A percentile compares a stretch with the other conserved stretches of the same genome.
Conservation (phyloP, 1,284 basidiomycete genomes). For the Sutorius eximius region DNA sequence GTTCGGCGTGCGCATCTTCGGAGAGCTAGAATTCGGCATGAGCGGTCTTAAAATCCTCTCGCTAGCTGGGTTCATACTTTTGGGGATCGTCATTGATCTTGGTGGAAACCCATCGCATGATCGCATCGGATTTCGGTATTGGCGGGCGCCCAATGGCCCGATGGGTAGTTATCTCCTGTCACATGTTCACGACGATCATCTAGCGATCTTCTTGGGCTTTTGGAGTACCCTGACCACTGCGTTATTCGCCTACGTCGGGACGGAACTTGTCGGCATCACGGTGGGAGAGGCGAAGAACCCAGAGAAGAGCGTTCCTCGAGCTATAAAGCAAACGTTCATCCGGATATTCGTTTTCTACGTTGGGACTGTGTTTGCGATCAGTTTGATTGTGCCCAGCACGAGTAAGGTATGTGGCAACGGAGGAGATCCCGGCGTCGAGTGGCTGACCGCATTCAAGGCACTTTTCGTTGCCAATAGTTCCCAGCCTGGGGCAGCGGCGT, state of each 20-base stretch:
- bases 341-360: slow-evolving; percentile 68
- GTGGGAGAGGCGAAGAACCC: slow-evolving; percentile 53
- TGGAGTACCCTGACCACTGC: slow-evolving; percentile 55
- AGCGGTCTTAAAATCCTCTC: slow-evolving; percentile 57
- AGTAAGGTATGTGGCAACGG: slow-evolving; percentile 30
- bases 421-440: neutral
- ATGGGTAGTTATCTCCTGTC: slow-evolving; percentile 47
- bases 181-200: slow-evolving; percentile 46
- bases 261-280: slow-evolving; percentile 50
- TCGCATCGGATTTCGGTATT: slow-evolving; percentile 66
- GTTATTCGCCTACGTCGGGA: slow-evolving; percentile 49
- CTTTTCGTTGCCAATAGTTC: slow-evolving; percentile 61
- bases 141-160: slow-evolving; percentile 48
- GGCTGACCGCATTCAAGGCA: slow-evolving; percentile 22
- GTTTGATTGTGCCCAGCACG: slow-evolving; percentile 57
- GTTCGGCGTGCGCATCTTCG: slow-evolving; percentile 51
- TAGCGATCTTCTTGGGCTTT: slow-evolving; percentile 60
- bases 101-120: slow-evolving; percentile 66
- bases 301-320: slow-evolving; percentile 46
- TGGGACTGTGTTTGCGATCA: slow-evolving; percentile 66
- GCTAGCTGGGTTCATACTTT: slow-evolving; percentile 59
- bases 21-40: slow-evolving; percentile 63
- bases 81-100: slow-evolving; percentile 52
- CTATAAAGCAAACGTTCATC: slow-evolving; percentile 49
- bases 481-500: slow-evolving; percentile 66